Evolutionary conservation across 2,329 filamentous ascomycete genomes (phyloP), one percentile per base, ranked within the genome.

Genomic region (Cladosporium velox): DNA sequence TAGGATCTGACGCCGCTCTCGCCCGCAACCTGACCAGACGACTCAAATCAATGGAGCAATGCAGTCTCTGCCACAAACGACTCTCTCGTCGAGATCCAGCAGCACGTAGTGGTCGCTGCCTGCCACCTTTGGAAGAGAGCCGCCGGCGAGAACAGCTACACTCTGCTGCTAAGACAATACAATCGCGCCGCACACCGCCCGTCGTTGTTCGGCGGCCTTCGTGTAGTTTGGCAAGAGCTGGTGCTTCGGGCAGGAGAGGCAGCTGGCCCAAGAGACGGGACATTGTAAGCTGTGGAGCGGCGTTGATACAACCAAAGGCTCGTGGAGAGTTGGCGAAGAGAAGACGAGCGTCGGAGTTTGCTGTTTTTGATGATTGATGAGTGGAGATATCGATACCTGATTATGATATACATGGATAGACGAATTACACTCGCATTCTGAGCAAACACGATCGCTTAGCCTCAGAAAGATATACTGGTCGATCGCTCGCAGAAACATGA

Each of bases 251-350:
- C 14, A 35, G 61, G n/a, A 54, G 61, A 34, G 61, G 61, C 15
- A 64, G 61, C 38, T 64, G 61, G 61, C 61, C 61, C 10, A 64
- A 64, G 51, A 57, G 61, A 52, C 38, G 61, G 35, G 61, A 64
- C n/a, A 18, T 57, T 7, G 47, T 57, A 26, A 57, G 61, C 21
- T 64, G 51, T 21, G 61, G 61, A 15, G 49, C 51, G 35, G 49
- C 35, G 1, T 21, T 38, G 35, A 15, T 64, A n/a, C 61, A 52
- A 47, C 34, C 47, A 15, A 62, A 62, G 15, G 12, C 21, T 52
- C 47, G 47, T 3, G 47, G 30, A 1, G 51, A 64, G 5, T 32
- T 64, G 51, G 61, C 51, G 15, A 64, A 30, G 51, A 35, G 61
- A 12, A 44, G 61, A 26, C 59, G 59, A 35, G 61, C 51, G 26